Base-by-base conservation (phyloP, 2,329 filamentous ascomycete genomes). In the Conoideocrella luteorostrata region DNA sequence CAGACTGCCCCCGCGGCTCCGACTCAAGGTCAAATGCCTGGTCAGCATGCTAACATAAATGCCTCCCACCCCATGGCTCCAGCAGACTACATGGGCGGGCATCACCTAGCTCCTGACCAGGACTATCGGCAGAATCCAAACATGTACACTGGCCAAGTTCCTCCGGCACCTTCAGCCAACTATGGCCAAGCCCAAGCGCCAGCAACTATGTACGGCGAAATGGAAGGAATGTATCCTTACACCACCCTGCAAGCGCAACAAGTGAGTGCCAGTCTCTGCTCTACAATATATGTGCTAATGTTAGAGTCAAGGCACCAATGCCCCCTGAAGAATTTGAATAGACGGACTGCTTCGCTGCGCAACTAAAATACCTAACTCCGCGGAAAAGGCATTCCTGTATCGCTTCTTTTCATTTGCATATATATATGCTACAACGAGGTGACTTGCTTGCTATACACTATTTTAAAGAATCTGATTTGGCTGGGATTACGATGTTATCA, bases 191-290 rank as follows among this genome's bases (percentile, higher is more conserved):
- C 85, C 36, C 84, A 86, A 54, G 79, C 84, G 46, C 72, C 80
- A 50, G 55, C 59, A 4, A 53, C 56, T 18, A 94, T 96, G 76
- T 95, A 89, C 59, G 76, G 82, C 44, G 82, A 85, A 45, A 83
- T 90, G 65, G 82, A 88, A 50, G 81, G 80, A 50, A 95, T 96
- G 75, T 97, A 97, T 53, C 77, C 77, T 30, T 95, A 94, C 62
- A 77, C 83, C 12, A 70, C 81, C 49, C 87, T 95, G 77, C 82
- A 85, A 55, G 78, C 86, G 51, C 88, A 94, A 64, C 87, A 89
- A 72, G 87, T 90, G 73, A 62, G 77, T 66, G n/a, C 22, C n/a
- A 22, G 6, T 5, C 26, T 15, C 10, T 38, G 4, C 15, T 4
- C 9, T 26, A 17, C n/a, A 11, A 30, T 22, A 13, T n/a, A 33